phyloP scores from a whole-genome alignment of 2,329 filamentous ascomycete species.

The Byssoonygena ceratinophila region DNA sequence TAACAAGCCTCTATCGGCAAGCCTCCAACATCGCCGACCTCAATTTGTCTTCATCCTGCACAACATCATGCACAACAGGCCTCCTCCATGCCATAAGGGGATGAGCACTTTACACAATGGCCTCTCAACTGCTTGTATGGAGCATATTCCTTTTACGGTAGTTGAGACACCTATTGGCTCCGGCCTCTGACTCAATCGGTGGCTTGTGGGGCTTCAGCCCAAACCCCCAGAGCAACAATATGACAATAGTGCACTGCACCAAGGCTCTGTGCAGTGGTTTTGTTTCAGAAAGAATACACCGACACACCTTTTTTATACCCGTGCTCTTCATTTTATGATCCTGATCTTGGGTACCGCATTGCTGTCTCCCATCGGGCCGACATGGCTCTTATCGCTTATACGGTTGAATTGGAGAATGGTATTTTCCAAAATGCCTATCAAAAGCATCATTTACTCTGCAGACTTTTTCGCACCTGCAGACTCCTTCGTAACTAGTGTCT shows the following conservation, averaged over 20 bases:
- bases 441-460: neutral
- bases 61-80: too few relatives aligned
- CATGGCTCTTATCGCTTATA: neutral
- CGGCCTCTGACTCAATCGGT: neutral
- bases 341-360: neutral
- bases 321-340: neutral
- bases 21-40: neutral
- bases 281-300: neutral
- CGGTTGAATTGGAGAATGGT: neutral
- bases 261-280: neutral
- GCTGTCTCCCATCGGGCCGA: neutral
- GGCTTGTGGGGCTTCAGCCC: neutral
- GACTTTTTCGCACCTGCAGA: neutral
- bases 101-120: too few relatives aligned
- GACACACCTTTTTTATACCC: neutral
- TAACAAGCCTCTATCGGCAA: neutral
- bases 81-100: neutral
- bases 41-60: neutral
- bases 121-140: neutral
- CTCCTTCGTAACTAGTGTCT: neutral
- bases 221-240: neutral
- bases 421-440: neutral
- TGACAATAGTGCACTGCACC: neutral
- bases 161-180: neutral
- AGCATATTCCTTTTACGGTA: neutral